Conservation (phyloP, 371 early-diverging fungal genomes). For the Mortierella sp. region DNA sequence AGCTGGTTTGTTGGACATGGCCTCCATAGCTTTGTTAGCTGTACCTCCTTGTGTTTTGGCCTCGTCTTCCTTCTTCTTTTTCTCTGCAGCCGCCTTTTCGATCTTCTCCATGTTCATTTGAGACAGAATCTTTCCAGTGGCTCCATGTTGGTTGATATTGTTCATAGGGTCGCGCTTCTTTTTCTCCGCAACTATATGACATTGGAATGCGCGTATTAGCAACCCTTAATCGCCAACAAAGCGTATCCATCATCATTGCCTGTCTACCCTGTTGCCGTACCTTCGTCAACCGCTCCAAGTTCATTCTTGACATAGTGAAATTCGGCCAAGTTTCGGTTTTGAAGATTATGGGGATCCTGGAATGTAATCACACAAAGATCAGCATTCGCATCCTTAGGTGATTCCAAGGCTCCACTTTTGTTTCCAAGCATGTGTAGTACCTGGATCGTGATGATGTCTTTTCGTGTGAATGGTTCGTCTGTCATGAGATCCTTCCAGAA, state of each 20-base stretch:
- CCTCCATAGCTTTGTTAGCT: slow-evolving; percentile 39
- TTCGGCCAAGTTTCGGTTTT: slow-evolving; percentile 72
- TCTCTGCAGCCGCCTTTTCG: slow-evolving; percentile 55
- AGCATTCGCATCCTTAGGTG: not conserved
- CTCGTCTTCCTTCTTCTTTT: slow-evolving; percentile 38
- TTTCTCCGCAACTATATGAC: slow-evolving; percentile 55
- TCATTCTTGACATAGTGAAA: slow-evolving; percentile 82
- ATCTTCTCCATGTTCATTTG: slow-evolving; percentile 56
- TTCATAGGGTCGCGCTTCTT: slow-evolving; percentile 62
- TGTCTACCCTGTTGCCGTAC: too few relatives aligned
- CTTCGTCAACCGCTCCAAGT: slow-evolving; percentile 62
- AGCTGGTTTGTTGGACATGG: slow-evolving; percentile 61
- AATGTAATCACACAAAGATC: not conserved
- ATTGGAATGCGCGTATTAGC: not conserved
- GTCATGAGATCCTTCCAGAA: slow-evolving; percentile 89
- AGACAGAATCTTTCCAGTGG: slow-evolving; percentile 69
- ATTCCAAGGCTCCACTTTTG: not conserved
- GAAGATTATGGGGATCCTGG: slow-evolving; percentile 88
- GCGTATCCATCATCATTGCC: too few relatives aligned
- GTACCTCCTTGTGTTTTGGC: slow-evolving; percentile 23
- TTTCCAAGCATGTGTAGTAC: slow-evolving; percentile 24
- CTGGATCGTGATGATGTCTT: slow-evolving; percentile 90
- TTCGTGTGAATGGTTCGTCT: slow-evolving; percentile 85
- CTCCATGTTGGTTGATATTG: slow-evolving; percentile 77
- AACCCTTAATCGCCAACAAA: too few relatives aligned